These are phyloP conservation scores for Dendrocalamus latiflorus DNA, from an alignment of 202 grass and related monocot genomes.

Conservation along the genomic window DNA sequence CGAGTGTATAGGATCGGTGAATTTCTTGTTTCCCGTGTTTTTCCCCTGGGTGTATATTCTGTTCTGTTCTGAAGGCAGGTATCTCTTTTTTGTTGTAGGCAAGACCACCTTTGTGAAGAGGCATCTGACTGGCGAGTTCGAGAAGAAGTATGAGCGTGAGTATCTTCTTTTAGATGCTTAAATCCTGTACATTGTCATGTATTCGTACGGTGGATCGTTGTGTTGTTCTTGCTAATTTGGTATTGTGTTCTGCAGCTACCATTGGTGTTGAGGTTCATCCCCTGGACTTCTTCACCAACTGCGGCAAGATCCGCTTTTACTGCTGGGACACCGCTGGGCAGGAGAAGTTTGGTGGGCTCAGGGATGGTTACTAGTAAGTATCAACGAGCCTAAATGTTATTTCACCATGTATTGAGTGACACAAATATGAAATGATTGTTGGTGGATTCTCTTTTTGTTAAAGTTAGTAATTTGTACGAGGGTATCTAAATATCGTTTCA, in stretches of 20 bases:
- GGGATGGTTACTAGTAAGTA: slow-evolving; percentile 64
- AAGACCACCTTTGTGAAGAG: slow-evolving; percentile 71
- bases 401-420: background rate
- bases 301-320: slow-evolving; percentile 54
- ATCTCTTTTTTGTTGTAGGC: slow-evolving; percentile 17
- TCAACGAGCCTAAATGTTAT: background rate
- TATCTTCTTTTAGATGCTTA: background rate
- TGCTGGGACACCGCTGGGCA: slow-evolving; percentile 65
- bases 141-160: slow-evolving; percentile 76
- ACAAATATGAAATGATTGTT: background rate
- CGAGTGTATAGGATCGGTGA: background rate
- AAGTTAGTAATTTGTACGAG: background rate
- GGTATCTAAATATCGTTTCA: too few species aligned
- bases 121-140: slow-evolving; percentile 64
- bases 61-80: background rate
- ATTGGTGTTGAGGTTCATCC: slow-evolving; percentile 69
- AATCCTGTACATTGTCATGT: background rate
- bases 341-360: slow-evolving; percentile 62
- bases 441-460: background rate
- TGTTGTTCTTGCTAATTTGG: background rate
- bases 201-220: background rate
- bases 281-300: slow-evolving; percentile 56
- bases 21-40: background rate
- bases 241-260: slow-evolving; percentile 27
- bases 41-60: background rate